A percentile compares a stretch with the other conserved stretches of the same genome.
phyloP scores from a whole-genome alignment of 148 eudicot genomes.

The Pharnaceum exiguum region DNA sequence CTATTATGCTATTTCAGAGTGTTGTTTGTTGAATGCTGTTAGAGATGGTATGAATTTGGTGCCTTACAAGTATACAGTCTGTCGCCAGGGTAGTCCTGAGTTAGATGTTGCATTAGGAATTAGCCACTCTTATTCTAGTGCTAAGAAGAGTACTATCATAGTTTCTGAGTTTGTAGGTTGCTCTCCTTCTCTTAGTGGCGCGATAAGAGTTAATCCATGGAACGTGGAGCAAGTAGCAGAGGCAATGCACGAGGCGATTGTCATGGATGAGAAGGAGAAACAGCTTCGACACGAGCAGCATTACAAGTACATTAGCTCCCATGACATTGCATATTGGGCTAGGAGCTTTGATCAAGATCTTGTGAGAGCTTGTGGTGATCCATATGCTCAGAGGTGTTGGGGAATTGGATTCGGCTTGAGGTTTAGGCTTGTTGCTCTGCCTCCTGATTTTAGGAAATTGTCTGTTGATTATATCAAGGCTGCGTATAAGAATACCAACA shows the following conservation, averaged over 20 bases:
- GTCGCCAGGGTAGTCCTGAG: slow-evolving; percentile 52
- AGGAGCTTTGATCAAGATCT: slow-evolving; percentile 73
- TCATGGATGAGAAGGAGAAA: slow-evolving; percentile 51
- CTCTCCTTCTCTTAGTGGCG: slow-evolving; percentile 84
- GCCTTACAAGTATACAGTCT: slow-evolving; percentile 66
- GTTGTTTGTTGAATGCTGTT: slow-evolving; percentile 77
- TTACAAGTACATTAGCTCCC: slow-evolving; percentile 66
- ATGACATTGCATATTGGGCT: slow-evolving; percentile 82
- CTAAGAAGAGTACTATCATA: slow-evolving; percentile 55
- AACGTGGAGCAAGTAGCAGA: slow-evolving; percentile 59
- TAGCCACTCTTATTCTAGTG: slow-evolving; percentile 12
- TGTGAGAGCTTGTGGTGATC: slow-evolving; percentile 75
- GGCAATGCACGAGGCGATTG: slow-evolving; percentile 47
- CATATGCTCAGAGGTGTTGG: slow-evolving; percentile 64
- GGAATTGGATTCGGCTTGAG: slow-evolving; percentile 76
- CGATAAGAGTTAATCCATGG: slow-evolving; percentile 86
- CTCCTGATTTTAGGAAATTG: slow-evolving; percentile 64
- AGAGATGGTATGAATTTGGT: slow-evolving; percentile 91
- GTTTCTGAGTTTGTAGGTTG: slow-evolving; percentile 90
- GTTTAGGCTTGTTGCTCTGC: slow-evolving; percentile 61
- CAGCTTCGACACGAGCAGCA: slow-evolving; percentile 74
- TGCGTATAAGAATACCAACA: slow-evolving; percentile 40
- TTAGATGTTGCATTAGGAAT: slow-evolving; percentile 41
- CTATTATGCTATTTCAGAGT: slow-evolving; percentile 61
- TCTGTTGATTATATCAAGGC: slow-evolving; percentile 52